A percentile compares a stretch with the other conserved stretches of the same genome.
These are phyloP conservation scores for Sugiyamaella mastotermitis DNA, from an alignment of 805 yeast species.

Conservation along the genomic window DNA sequence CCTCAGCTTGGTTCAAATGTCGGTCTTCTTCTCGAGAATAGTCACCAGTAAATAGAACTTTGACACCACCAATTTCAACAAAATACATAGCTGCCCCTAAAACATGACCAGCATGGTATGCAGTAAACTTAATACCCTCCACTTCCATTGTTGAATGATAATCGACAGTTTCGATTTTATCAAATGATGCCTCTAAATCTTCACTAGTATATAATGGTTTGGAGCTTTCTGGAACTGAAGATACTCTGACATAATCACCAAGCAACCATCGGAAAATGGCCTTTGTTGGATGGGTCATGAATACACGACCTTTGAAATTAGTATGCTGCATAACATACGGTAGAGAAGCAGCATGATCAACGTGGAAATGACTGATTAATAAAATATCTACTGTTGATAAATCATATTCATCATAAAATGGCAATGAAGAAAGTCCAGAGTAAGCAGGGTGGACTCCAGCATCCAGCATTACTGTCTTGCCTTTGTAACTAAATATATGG, in stretches of 20 bases:
- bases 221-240: constrained; percentile 37
- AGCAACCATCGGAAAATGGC: constrained; percentile 95
- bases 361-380: constrained; percentile 88
- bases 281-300: constrained; percentile 99
- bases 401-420: constrained; percentile 94
- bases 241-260: constrained; percentile 90
- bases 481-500: constrained; percentile 85
- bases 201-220: constrained; percentile 74
- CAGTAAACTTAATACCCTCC: constrained; percentile 92
- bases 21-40: constrained; percentile 94
- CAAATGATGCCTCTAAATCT: constrained; percentile 82
- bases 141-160: constrained; percentile 93
- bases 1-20: constrained; percentile 91
- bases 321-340: constrained; percentile 99
- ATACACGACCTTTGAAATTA: constrained; percentile 87
- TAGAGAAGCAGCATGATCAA: constrained; percentile 96
- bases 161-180: constrained; percentile 86
- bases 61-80: constrained; percentile 88
- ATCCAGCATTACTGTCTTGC: constrained; percentile 92
- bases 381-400: constrained; percentile 78
- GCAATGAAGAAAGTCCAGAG: constrained; percentile 82
- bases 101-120: constrained; percentile 99
- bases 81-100: constrained; percentile 98
- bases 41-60: constrained; percentile 90
- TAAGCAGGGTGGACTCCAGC: constrained; percentile 98